phyloP scores from a whole-genome alignment of 2,329 filamentous ascomycete genomes.

The Colletotrichum scovillei region DNA sequence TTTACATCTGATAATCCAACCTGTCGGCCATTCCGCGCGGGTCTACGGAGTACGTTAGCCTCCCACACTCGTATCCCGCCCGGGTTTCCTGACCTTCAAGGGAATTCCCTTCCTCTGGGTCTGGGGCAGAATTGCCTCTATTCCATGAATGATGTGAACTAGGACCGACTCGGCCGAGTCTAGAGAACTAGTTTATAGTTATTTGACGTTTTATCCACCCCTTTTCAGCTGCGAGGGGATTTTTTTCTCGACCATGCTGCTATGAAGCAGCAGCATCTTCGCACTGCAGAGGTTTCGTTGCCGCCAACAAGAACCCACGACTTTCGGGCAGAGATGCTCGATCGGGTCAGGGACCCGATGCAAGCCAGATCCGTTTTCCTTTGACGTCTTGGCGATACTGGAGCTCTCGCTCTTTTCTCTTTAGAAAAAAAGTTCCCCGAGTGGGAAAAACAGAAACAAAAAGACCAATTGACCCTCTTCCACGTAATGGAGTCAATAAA shows the following conservation, averaged over 20 bases:
- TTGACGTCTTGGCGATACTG: constrained; percentile 14
- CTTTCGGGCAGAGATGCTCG: constrained; percentile 17
- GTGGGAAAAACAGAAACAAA: neutral
- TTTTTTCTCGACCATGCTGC: neutral
- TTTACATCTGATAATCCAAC: constrained; percentile 21
- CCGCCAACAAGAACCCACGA: constrained; percentile 10
- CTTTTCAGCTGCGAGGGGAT: neutral
- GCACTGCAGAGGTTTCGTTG: neutral
- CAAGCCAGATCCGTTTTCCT: constrained; percentile 12
- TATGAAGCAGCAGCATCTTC: too few relatives aligned
- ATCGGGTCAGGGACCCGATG: constrained; percentile 26
- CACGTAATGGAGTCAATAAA: constrained; percentile 21
- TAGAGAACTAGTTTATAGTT: too few relatives aligned
- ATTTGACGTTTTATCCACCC: neutral
- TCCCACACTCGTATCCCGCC: neutral
- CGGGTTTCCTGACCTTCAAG: neutral
- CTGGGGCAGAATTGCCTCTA: neutral
- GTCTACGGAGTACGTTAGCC: neutral
- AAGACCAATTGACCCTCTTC: neutral
- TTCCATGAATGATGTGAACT: neutral
- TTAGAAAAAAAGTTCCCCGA: neutral
- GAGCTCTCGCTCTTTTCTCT: neutral
- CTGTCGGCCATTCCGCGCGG: constrained; percentile 9
- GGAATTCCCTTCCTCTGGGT: neutral
- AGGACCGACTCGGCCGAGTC: constrained; percentile 1